These are phyloP conservation scores for Apiosordaria backusii DNA, from an alignment of 495 filamentous ascomycete genomes.

Conservation along the genomic window DNA sequence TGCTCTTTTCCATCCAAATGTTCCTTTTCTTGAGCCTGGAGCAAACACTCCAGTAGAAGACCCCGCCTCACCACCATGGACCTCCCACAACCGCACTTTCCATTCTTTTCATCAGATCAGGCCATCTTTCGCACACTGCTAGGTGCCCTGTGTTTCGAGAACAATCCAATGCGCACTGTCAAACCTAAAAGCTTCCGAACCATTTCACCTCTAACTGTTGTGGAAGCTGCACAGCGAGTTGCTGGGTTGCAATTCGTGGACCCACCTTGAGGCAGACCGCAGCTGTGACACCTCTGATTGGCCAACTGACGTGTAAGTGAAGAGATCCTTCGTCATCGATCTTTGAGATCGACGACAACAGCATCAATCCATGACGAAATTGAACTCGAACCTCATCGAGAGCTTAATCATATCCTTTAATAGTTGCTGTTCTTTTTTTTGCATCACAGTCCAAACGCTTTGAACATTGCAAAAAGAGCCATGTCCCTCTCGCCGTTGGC, in stretches of 20 bases:
- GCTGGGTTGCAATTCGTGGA: too few species aligned
- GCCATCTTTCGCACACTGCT: not conserved
- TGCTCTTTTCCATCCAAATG: too few species aligned
- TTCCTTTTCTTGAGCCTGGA: not conserved
- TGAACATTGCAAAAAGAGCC: not conserved
- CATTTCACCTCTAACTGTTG: not conserved
- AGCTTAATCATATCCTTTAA: not conserved
- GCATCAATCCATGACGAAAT: not conserved
- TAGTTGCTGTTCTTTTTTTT: not conserved
- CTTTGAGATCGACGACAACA: not conserved
- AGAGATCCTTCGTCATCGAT: conserved; percentile 9
- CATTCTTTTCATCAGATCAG: not conserved
- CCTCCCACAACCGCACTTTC: not conserved
- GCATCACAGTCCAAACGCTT: not conserved
- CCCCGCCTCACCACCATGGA: not conserved
- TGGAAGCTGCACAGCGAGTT: not conserved
- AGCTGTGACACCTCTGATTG: conserved; percentile 4
- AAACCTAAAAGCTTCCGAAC: not conserved
- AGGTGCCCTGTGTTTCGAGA: not conserved
- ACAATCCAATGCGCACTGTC: not conserved
- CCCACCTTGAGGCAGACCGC: not conserved
- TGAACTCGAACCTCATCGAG: not conserved
- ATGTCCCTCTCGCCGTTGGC: conserved; percentile 8
- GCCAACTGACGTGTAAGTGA: conserved; percentile 12
- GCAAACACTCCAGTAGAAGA: not conserved